Conservation (phyloP, 2,329 filamentous ascomycete genomes). For the Diaporthe destruens region DNA sequence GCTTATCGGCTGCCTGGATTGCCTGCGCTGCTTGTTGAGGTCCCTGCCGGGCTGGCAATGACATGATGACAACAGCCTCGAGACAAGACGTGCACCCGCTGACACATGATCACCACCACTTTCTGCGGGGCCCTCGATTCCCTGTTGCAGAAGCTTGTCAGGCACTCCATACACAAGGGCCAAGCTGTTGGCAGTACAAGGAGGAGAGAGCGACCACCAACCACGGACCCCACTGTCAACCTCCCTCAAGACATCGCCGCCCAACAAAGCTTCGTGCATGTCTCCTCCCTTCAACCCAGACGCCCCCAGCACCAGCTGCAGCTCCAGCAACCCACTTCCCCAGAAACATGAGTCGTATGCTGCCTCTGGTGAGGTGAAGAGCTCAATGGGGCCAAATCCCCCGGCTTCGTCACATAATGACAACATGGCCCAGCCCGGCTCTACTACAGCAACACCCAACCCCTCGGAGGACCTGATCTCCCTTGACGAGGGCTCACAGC, state of each 20-base stretch:
- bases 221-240: background rate
- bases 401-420: slow-evolving; percentile 34
- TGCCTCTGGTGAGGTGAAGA: slow-evolving; percentile 39
- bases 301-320: slow-evolving; percentile 29
- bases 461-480: slow-evolving; percentile 37
- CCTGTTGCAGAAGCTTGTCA: slow-evolving; percentile 32
- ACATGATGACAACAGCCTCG: slow-evolving; percentile 28
- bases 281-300: slow-evolving; percentile 40
- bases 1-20: slow-evolving; percentile 14
- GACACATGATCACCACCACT: slow-evolving; percentile 34
- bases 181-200: slow-evolving; percentile 13
- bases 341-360: slow-evolving; percentile 38
- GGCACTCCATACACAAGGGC: slow-evolving; percentile 2
- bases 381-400: slow-evolving; percentile 39
- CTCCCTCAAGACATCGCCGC: slow-evolving; percentile 3
- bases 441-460: slow-evolving; percentile 23
- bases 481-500: slow-evolving; percentile 12
- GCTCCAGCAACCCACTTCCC: slow-evolving; percentile 20
- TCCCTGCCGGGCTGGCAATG: background rate
- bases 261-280: slow-evolving; percentile 39
- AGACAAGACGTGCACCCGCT: slow-evolving; percentile 29
- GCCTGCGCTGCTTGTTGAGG: background rate
- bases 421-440: slow-evolving; percentile 24
- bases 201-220: background rate
- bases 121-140: slow-evolving; percentile 25